Conservation (phyloP, 441 rosid genomes). For the Pelargonium cotyledonis region DNA sequence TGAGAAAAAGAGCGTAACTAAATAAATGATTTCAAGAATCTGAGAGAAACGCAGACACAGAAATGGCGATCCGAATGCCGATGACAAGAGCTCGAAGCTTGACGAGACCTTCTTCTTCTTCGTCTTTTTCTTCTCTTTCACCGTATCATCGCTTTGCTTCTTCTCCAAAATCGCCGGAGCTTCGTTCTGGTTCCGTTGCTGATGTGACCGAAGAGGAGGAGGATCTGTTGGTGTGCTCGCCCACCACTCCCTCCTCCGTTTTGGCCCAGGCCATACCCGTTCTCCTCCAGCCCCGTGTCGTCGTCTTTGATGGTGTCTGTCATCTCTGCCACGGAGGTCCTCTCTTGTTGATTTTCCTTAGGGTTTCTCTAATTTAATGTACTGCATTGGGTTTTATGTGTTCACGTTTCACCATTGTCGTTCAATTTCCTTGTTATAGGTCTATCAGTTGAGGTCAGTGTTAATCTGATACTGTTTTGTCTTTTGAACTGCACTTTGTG, state of each 20-base stretch:
- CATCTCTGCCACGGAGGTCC: conserved; percentile 90
- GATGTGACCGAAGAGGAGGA: conserved; percentile 28
- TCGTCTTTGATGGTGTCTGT: conserved; percentile 84
- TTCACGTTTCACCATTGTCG: neutral
- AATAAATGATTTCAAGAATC: neutral
- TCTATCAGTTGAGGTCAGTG: neutral
- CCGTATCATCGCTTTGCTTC: conserved; percentile 17
- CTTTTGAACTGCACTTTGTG: neutral
- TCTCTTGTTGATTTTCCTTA: neutral
- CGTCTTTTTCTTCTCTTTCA: conserved; percentile 9
- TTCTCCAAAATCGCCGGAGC: conserved; percentile 17
- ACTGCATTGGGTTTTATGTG: neutral
- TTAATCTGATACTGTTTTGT: neutral
- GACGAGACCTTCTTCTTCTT: conserved; percentile 8
- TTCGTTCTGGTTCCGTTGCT: conserved; percentile 27
- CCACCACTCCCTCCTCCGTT: conserved; percentile 27
- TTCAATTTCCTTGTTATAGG: no score
- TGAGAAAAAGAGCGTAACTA: neutral
- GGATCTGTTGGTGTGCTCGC: conserved; percentile 28
- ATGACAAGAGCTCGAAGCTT: conserved; percentile 14
- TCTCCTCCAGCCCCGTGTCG: conserved; percentile 83
- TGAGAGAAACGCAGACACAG: neutral
- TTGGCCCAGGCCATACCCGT: conserved; percentile 30
- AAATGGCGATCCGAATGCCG: conserved; percentile 16
- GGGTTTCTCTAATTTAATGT: neutral